These are phyloP conservation scores for Arachis hypogaea DNA, from an alignment of 306 rosid species.

Conservation along the genomic window DNA sequence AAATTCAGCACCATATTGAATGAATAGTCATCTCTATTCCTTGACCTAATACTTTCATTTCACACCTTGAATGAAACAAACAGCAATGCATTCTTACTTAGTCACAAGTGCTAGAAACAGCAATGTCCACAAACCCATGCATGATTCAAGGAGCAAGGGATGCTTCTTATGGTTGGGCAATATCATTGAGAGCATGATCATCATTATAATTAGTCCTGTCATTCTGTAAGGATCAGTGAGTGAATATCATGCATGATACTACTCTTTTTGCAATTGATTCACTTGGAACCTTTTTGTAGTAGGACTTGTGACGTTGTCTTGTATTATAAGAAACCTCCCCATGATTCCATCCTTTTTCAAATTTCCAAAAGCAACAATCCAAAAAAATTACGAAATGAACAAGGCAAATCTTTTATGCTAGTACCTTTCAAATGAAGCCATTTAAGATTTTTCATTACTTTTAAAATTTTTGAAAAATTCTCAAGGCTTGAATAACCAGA, in stretches of 20 bases:
- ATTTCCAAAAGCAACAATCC: background rate
- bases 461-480: background rate
- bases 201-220: too few species aligned
- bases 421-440: background rate
- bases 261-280: background rate
- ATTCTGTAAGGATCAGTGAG: too few species aligned
- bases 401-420: background rate
- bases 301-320: too few species aligned
- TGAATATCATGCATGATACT: background rate
- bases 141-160: background rate
- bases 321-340: background rate
- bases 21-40: too few species aligned
- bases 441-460: background rate
- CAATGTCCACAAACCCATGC: background rate
- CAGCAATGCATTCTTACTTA: too few species aligned
- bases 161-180: background rate
- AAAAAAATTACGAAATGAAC: conserved; percentile 1
- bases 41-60: too few species aligned
- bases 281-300: too few species aligned
- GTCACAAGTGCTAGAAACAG: background rate
- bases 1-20: too few species aligned
- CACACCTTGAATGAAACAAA: too few species aligned
- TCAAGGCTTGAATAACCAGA: background rate
- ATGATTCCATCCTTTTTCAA: background rate
- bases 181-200: background rate